Evolutionary conservation across 1,284 basidiomycete genomes (phyloP).

Genomic region (Papiliotrema fonsecae): DNA sequence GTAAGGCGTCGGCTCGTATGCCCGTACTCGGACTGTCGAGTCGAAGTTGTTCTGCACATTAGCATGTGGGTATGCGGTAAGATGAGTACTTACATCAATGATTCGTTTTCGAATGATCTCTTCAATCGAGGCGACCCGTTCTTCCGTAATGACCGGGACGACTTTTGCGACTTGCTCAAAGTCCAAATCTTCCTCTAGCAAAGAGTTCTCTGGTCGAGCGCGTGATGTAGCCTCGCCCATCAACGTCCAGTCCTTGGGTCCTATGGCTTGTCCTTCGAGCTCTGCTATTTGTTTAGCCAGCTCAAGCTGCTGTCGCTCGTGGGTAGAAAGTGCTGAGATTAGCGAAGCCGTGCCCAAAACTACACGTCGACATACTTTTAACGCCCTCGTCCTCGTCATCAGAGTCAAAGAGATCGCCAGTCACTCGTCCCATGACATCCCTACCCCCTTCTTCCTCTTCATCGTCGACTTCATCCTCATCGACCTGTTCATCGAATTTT

Average conservation of each 20-base stretch:
- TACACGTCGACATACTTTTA: constrained; percentile 25
- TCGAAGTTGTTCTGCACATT: constrained; percentile 63
- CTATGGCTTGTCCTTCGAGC: constrained; percentile 55
- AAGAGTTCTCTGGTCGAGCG: constrained; percentile 80
- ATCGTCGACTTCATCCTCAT: constrained; percentile 22
- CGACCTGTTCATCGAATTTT: constrained; percentile 27
- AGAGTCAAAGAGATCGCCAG: constrained; percentile 54
- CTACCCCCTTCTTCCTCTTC: constrained; percentile 32
- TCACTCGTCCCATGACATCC: constrained; percentile 51
- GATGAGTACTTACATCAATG: constrained; percentile 56
- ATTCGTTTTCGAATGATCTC: constrained; percentile 89
- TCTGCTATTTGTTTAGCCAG: constrained; percentile 53
- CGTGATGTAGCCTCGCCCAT: constrained; percentile 84
- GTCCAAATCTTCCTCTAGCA: constrained; percentile 91
- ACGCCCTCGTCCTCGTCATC: constrained; percentile 49
- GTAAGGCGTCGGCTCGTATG: constrained; percentile 78
- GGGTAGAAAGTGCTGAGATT: constrained; percentile 47
- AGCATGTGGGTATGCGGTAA: neutral
- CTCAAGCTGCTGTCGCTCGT: constrained; percentile 52
- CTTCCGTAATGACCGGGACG: constrained; percentile 86
- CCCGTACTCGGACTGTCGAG: constrained; percentile 78
- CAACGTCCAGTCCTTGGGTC: constrained; percentile 78
- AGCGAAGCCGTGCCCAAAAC: neutral
- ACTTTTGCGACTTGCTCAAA: constrained; percentile 85
- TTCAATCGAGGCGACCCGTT: constrained; percentile 75